Percentiles rank a stretch among this genome's conserved stretches.
Evolutionary conservation across 164 flowering plant species (phyloP).

Genomic region (Cinnamomum micranthum): DNA sequence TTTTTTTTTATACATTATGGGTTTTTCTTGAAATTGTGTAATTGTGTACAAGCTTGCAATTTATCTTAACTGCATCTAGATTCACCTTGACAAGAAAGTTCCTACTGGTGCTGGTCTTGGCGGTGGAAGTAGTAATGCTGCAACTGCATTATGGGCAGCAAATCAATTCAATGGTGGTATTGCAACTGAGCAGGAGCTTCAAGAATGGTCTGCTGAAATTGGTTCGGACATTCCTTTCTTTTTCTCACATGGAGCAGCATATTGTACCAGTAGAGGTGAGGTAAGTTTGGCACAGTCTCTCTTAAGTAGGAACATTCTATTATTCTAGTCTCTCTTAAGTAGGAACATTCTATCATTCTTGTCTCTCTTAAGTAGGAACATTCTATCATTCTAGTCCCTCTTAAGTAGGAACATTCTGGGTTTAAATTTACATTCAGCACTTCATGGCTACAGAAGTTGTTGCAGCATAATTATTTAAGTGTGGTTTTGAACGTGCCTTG

Average conservation of each 20-base stretch:
- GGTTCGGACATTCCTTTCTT: conserved; percentile 98
- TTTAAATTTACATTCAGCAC: background rate
- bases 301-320: too few species aligned
- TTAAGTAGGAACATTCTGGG: background rate
- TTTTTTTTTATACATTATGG: background rate
- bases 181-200: conserved; percentile 87
- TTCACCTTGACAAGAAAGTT: conserved; percentile 92
- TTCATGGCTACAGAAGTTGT: background rate
- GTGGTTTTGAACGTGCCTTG: background rate
- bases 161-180: conserved; percentile 76
- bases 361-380: background rate
- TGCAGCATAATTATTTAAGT: background rate
- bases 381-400: too few species aligned
- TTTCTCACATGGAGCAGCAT: conserved; percentile 96
- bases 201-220: conserved; percentile 95
- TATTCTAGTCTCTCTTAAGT: too few species aligned
- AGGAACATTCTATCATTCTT: too few species aligned
- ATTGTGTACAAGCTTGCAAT: background rate
- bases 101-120: conserved; percentile 99
- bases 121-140: conserved; percentile 99
- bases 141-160: conserved; percentile 98
- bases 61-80: conserved; percentile 32
- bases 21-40: background rate
- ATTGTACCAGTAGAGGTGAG: conserved; percentile 98
- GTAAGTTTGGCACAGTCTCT: conserved; percentile 34